Base-by-base conservation (phyloP, 306 rosid species). In the Casuarina glauca region DNA sequence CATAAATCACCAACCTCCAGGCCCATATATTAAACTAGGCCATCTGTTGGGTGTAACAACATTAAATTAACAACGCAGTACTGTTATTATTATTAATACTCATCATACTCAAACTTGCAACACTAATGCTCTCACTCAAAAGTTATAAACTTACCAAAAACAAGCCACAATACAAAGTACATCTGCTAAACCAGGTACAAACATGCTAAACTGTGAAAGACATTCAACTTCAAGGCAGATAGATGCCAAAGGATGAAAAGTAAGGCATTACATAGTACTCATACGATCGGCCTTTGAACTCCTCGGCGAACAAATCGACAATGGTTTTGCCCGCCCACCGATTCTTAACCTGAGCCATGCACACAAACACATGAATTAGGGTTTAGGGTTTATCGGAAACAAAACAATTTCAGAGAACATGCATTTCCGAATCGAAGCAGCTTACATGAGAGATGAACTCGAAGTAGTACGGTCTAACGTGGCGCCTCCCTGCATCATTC, bases 291-390 rank as follows among this genome's bases (percentile, higher is more conserved):
- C 99, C 98, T 80, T 93, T 93, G 63, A 96, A 96, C 79, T 96
- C 99, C 64, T 96, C 90, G 1, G 99, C 82, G 46, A 96, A 93
- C 82, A 96, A 86, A 79, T 91, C 98, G 9, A 96, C 97, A 15
- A 91, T 86, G 66, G 90, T 88, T 90, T 90, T 91, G 57, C 98
- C 99, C 0, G 92, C 96, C 99, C 99, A 96, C 10, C 97, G 90
- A 74, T 91, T 90, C 77, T 93, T 91, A 26, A 91, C 99, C 98
- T 96, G 82, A n/a, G 16, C 69, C 58, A 60, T 26, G 26, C 43
- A 3, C 69, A 57, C 69, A 63, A 74, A 42, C 76, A 78, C n/a
- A 71, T 78, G 48, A 26, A 49, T n/a, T 63, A 68, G 80, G 82
- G 82, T 82, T 88, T 71, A 78, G 46, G 84, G 82, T 76, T 74